Evolutionary conservation across 495 filamentous ascomycete species (phyloP), one percentile per base, ranked within the genome.

Genomic region (Cladorrhinum samala): DNA sequence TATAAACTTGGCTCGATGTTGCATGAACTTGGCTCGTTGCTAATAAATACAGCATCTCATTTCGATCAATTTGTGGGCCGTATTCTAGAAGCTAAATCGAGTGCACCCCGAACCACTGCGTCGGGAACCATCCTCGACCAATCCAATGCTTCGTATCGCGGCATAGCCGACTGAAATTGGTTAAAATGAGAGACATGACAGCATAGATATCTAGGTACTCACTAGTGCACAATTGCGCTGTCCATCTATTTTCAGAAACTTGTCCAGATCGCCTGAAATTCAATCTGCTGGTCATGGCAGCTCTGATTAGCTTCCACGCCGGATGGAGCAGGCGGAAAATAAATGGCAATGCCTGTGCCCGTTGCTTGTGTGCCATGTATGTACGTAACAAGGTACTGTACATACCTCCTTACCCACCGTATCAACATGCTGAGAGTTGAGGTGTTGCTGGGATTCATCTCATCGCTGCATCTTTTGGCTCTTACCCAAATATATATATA

Each of bases 21-120:
- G 61, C 61, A 64, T 61, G 33, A 64, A 59, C 53, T 59, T 64
- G 53, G 55, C 55, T 56, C 33, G 42, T 48, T 53, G 46, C 52
- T 27, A 52, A 41, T n/a, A 52, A 42, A 25, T 46, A 61, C 53
- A 61, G 55, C n/a, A n/a, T n/a, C 49, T 61, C 55, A 64, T 64
- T 63, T 62, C 47, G 30, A 57, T 23, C 44, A 19, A 38, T 57
- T 38, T 49, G 49, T 52, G 38, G 38, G 18, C 23, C 49, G 8
- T 18, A 27, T 53, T 57, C 55, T 38, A 57, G 50, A 57, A 57
- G 27, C 17, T 47, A 21, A 16, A 13, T 1, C 19, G 16, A 43
- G 20, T 19, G 48, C 49, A 47, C 52, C 52, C 41, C 38, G 53
- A 56, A 47, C 52, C 52, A 49, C 38, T 8, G 14, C 19, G 52